Conservation (phyloP, 192 early-diverging fungal genomes). For the Dispira simplex region DNA sequence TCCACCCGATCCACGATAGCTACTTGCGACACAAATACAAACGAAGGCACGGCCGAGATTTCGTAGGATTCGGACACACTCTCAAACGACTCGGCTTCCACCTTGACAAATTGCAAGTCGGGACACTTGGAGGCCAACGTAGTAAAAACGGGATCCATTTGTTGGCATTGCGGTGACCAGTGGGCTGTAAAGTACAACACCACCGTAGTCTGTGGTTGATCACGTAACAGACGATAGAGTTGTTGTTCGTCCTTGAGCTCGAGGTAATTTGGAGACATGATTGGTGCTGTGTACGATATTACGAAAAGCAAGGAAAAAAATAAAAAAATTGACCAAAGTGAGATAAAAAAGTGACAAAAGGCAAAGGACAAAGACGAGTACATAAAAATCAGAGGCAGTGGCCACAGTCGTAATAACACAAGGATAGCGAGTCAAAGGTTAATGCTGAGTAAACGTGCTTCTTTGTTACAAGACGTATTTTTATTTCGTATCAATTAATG, state of each 20-base stretch:
- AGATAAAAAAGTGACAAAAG: no score
- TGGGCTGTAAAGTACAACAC: conserved; percentile 84
- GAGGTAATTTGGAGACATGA: conserved; percentile 23
- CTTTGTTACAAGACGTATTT: no score
- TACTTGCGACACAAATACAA: conserved; percentile 60
- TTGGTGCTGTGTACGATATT: background rate
- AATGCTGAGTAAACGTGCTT: no score
- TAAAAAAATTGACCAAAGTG: background rate
- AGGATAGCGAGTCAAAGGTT: no score
- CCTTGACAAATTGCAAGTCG: conserved; percentile 57
- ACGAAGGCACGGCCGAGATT: conserved; percentile 82
- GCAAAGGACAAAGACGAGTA: no score
- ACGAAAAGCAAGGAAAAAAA: background rate
- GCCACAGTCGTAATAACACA: no score
- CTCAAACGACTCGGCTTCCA: conserved; percentile 85
- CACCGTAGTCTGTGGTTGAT: conserved; percentile 20
- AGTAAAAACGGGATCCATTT: conserved; percentile 85
- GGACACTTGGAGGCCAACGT: conserved; percentile 70
- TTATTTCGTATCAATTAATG: no score
- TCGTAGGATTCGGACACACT: conserved; percentile 81
- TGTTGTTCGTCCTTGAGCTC: conserved; percentile 25
- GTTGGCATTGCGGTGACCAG: conserved; percentile 78
- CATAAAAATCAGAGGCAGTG: no score
- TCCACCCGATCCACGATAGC: conserved; percentile 64
- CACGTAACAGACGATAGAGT: conserved; percentile 19